Evolutionary conservation across 495 filamentous ascomycete genomes (phyloP).

Genomic region (Geopyxis carbonaria): DNA sequence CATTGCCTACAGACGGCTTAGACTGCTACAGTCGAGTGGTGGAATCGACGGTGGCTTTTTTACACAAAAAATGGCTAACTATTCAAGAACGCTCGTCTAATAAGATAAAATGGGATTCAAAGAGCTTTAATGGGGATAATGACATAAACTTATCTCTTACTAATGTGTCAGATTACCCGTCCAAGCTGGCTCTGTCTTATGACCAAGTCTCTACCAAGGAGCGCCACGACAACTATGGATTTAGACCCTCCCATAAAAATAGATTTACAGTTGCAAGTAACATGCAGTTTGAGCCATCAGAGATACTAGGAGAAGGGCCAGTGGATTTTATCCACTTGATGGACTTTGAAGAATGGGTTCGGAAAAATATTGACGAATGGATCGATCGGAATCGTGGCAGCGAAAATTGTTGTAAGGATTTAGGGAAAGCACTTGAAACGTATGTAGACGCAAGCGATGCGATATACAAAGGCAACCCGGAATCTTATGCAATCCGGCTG

Average conservation of each 20-base stretch:
- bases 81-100: background rate
- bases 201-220: no score
- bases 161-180: no score
- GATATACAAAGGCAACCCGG: conserved; percentile 32
- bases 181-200: no score
- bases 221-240: no score
- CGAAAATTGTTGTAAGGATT: conserved; percentile 17
- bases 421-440: conserved; percentile 21
- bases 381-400: no score
- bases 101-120: background rate
- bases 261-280: no score
- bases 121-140: background rate
- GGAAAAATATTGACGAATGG: conserved; percentile 26
- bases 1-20: conserved; percentile 3
- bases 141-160: conserved; percentile 7
- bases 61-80: conserved; percentile 6
- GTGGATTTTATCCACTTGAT: no score
- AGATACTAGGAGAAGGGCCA: no score
- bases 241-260: no score
- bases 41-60: no score
- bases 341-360: conserved; percentile 33
- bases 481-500: conserved; percentile 39
- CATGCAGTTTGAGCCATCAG: no score
- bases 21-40: no score
- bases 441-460: conserved; percentile 26